Evolutionary conservation across 2,329 filamentous ascomycete genomes (phyloP), one percentile per base, ranked within the genome.

Genomic region (Diaporthe vexans): DNA sequence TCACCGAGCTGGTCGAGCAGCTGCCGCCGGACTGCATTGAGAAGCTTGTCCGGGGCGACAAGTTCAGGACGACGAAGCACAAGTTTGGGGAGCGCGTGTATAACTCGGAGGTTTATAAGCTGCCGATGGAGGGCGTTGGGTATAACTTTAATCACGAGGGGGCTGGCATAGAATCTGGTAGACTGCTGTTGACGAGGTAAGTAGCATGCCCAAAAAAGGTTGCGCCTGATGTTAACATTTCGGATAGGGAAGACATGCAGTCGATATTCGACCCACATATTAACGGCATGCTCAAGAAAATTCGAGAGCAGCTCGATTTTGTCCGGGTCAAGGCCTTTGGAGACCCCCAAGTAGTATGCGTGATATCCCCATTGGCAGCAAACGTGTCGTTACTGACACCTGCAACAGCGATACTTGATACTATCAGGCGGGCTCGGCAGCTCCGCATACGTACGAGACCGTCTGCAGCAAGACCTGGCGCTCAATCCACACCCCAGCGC

Each of bases 351-450:
- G 81, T 86, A 70, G 84, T 84, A 77, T 76, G 81, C 35, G 19
- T 26, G 21, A 24, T 1, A 2, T 4, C 3, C 3, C 2, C 46
- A n/a, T n/a, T 35, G 9, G 17, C 13, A 35, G 7, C 29, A 3
- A 7, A 6, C 0, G 11, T 29, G 10, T 19, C 19, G 2, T 21
- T 7, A 48, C 69, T 78, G 57, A 74, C 70, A 73, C 37, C 43
- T 57, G 3, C 37, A 9, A 9, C 11, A 86, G 85, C 81, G 81
- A 73, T 84, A 83, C 71, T 79, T 87, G 76, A 83, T 87, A 19
- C 79, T 88, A 1, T 87, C 85, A 0, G 86, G 85, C 0, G 86
- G 86, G 0, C 79, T 88, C 1, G 85, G 86, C 8, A 86, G 85
- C 73, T 87, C 85, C 0, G 83, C 81, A 69, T 87, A 88, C 74